Evolutionary conservation across 148 eudicot species (phyloP), one percentile per base, ranked within the genome.

Genomic region (Fagopyrum tataricum): DNA sequence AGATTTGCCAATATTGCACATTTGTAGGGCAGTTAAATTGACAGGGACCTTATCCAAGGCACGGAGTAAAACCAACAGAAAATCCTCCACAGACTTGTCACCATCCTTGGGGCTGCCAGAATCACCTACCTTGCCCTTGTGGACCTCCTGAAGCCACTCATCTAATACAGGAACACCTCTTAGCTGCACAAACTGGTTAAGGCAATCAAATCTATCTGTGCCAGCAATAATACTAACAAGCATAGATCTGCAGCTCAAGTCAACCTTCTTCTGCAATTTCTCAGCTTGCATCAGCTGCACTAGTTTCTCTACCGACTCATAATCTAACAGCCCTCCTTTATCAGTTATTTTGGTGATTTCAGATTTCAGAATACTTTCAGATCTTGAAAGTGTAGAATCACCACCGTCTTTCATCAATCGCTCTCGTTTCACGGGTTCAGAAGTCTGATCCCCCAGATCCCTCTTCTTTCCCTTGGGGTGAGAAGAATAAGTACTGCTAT

Each of bases 31-130:
- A 77, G 85, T 87, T 55, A 96, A 92, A 81, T 92, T 96, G 44
- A 96, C 91, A 46, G 99, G 99, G 49, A 96, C 89, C 82, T 82
- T 92, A 74, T 87, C 97, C 31, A 96, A 81, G 18, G 97, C 99
- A 77, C 95, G 89, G 66, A 96, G 96, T 76, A 90, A 85, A 75
- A 85, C 83, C 78, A 92, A 81, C 4, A 96, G 91, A 72, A 96
- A 96, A 52, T 96, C 97, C 40, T 92, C 99, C 69, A 83, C 82
- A 46, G 89, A 83, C 81, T 81, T 96, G 75, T 92, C 99, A 72
- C 82, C 72, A 23, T 84, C 92, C 77, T 83, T 96, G 1, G 83
- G 83, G 83, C 83, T 83, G 51, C 76, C 82, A 53, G 77, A 83
- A 76, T 87, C 93, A 39, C 87, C 84, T 59, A 87, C 73, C 82